Percentiles rank a stretch among this genome's conserved stretches.
Evolutionary conservation across 2,329 filamentous ascomycete species (phyloP).

Genomic region (Aureobasidium lini): DNA sequence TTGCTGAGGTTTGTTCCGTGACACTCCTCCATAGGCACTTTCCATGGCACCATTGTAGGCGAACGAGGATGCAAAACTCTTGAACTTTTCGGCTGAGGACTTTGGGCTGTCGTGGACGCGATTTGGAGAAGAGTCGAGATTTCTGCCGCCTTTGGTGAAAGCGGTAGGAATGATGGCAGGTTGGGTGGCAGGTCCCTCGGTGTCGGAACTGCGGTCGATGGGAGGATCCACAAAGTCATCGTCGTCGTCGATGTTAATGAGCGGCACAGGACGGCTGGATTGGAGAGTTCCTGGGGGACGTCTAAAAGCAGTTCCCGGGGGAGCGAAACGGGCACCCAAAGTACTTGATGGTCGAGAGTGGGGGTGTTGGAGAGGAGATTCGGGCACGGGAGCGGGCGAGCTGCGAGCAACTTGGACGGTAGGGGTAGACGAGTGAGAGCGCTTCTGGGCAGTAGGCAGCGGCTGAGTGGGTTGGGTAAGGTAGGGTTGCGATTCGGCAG

Average conservation of each 20-base stretch:
- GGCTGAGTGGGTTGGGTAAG: constrained; percentile 56
- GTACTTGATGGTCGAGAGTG: constrained; percentile 24
- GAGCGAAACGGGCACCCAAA: constrained; percentile 60
- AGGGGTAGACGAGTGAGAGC: constrained; percentile 21
- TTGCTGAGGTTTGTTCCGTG: constrained; percentile 17
- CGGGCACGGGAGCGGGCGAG: constrained; percentile 53
- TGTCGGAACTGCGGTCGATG: constrained; percentile 22
- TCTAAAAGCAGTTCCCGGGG: constrained; percentile 65
- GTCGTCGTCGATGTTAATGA: constrained; percentile 26
- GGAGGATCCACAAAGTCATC: constrained; percentile 27
- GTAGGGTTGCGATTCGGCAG: constrained; percentile 14
- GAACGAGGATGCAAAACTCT: constrained; percentile 21
- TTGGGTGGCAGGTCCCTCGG: constrained; percentile 31
- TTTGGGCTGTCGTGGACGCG: constrained; percentile 24
- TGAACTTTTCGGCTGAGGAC: constrained; percentile 17
- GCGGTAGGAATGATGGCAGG: constrained; percentile 56
- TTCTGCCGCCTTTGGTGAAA: constrained; percentile 40
- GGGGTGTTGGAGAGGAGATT: constrained; percentile 29
- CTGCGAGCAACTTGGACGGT: constrained; percentile 79
- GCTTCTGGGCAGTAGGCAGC: constrained; percentile 36
- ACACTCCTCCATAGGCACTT: constrained; percentile 30
- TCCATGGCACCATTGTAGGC: constrained; percentile 32
- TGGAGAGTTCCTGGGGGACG: constrained; percentile 28
- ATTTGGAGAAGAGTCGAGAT: constrained; percentile 26
- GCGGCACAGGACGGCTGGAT: constrained; percentile 14